phyloP scores from a whole-genome alignment of 2,329 filamentous ascomycete species.

The Cercospora sojina region DNA sequence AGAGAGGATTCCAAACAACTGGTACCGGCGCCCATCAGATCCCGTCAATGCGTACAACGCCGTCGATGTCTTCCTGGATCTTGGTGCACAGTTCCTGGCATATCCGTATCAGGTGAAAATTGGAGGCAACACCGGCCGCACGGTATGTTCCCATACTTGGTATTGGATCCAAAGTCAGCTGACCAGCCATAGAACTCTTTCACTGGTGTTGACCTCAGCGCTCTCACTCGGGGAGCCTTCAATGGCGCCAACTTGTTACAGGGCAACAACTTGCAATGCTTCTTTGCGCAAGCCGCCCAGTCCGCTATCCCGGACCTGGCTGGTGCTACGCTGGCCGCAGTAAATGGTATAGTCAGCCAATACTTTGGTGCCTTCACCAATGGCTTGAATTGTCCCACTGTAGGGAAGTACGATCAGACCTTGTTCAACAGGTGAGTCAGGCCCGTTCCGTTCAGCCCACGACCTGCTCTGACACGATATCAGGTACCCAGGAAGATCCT shows the following conservation, averaged over 20 bases:
- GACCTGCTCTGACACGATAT: background rate
- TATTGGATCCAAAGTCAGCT: background rate
- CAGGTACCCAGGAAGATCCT: background rate
- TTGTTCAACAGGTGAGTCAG: background rate
- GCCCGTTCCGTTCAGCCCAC: background rate
- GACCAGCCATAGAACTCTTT: background rate
- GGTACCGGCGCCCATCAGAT: slow-evolving; percentile 26
- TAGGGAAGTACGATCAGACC: slow-evolving; percentile 11
- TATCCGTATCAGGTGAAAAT: slow-evolving; percentile 26
- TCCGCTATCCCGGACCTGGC: slow-evolving; percentile 30
- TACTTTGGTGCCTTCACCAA: slow-evolving; percentile 14
- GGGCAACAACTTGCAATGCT: slow-evolving; percentile 15
- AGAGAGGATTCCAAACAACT: slow-evolving; percentile 26
- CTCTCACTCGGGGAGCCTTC: slow-evolving; percentile 45
- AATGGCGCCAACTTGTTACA: slow-evolving; percentile 34
- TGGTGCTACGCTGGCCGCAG: slow-evolving; percentile 1
- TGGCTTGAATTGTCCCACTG: slow-evolving; percentile 11
- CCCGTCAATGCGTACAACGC: slow-evolving; percentile 20
- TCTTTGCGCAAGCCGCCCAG: slow-evolving; percentile 13
- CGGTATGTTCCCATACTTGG: background rate
- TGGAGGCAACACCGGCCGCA: slow-evolving; percentile 35
- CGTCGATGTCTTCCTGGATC: slow-evolving; percentile 19
- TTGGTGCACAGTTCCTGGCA: slow-evolving; percentile 15
- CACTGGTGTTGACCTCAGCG: slow-evolving; percentile 35
- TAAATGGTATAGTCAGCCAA: slow-evolving; percentile 8